Base-by-base conservation (phyloP, 2,329 filamentous ascomycete genomes). In the Talaromyces sp. region DNA sequence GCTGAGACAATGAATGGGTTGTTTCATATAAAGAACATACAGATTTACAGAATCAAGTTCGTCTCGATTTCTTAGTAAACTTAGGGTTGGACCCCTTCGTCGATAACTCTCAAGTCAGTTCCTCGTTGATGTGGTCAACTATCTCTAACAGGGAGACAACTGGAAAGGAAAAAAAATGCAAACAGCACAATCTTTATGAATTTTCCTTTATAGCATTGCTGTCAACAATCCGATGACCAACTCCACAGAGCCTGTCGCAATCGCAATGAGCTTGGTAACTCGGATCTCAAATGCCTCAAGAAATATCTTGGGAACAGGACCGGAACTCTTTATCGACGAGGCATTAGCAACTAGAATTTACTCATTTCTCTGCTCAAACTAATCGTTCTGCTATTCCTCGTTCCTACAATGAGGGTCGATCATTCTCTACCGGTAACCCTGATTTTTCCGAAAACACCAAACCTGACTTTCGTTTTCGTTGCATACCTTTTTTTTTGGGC, bases 331-430 rank as follows among this genome's bases (percentile, higher is more conserved):
- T 7, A 17, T 19, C 8, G 33, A 35, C 10, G 36, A 35, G 40
- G 19, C 50, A 22, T 11, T n/a, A 37, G 4, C 6, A 21, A 39
- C n/a, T 39, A 21, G 5, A 33, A 28, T 2, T 22, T 5, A 19
- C 19, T n/a, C 39, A n/a, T 33, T 54, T 43, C 15, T 8, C n/a
- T 17, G 17, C 8, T 7, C 7, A 41, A 19, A 15, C 13, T 10
- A 46, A 33, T 7, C 37, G 22, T 36, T 15, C 15, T 33, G 41
- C 33, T 46, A 56, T 56, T 48, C 35, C 53, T 48, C 21, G 33
- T 37, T 48, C 53, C 53, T 48, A 48, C 33, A 48, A 40, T 37
- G 39, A 54, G 21, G 53, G 53, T 8, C 25, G 41, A 48, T 56
- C 53, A 56, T 56, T 56, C 40, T 33, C 33, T 39, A 22, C 17